These are phyloP conservation scores for Funneliformis caledonium DNA, from an alignment of 371 early-diverging fungal species.

Conservation along the genomic window DNA sequence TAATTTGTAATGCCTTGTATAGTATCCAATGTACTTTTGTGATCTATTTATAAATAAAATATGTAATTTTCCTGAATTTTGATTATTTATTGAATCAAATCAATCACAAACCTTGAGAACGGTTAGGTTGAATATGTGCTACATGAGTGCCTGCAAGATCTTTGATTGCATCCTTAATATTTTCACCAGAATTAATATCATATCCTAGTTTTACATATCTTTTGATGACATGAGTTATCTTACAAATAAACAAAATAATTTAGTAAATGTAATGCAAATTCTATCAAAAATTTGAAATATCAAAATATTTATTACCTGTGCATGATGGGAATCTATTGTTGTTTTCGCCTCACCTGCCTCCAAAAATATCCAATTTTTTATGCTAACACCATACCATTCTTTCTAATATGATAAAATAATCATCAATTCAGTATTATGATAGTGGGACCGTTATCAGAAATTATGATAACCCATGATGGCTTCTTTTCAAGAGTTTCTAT, in stretches of 20 bases:
- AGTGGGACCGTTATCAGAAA: not conserved
- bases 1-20: not conserved
- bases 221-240: conserved; percentile 8
- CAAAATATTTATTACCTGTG: not conserved
- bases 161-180: conserved; percentile 1
- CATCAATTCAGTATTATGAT: not conserved
- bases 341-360: not conserved
- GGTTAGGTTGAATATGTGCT: not conserved
- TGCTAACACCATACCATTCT: not conserved
- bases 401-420: not conserved
- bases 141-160: not conserved
- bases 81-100: not conserved
- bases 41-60: not conserved
- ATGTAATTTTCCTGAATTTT: not conserved
- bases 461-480: not conserved
- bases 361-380: not conserved
- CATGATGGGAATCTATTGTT: not conserved
- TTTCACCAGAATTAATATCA: not conserved
- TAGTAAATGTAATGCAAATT: not conserved
- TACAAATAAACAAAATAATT: not conserved
- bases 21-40: not conserved
- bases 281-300: not conserved
- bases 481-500: not conserved
- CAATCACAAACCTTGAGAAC: not conserved
- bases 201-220: not conserved